A percentile compares a stretch with the other conserved stretches of the same genome.
These are phyloP conservation scores for Globisporangium splendens DNA, from an alignment of 352 stramenopile genomes.

Conservation along the genomic window DNA sequence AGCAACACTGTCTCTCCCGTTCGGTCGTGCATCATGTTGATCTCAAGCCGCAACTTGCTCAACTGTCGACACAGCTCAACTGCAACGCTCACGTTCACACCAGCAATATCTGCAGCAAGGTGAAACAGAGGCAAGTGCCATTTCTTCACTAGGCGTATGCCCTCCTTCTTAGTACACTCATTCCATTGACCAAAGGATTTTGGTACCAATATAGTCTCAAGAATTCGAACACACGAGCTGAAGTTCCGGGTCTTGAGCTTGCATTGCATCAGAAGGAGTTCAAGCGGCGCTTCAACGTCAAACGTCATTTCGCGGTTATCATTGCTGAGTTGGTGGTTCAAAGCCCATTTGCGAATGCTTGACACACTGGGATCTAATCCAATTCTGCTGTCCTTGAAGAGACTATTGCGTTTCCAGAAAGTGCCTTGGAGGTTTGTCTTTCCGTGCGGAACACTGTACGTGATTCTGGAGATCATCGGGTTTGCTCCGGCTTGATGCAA, in stretches of 20 bases:
- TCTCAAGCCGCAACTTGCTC: slow-evolving; percentile 34
- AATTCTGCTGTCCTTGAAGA: slow-evolving; percentile 3
- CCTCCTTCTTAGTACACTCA: not conserved
- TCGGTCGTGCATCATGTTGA: slow-evolving; percentile 37
- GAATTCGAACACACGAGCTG: slow-evolving; percentile 15
- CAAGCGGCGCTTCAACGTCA: slow-evolving; percentile 22
- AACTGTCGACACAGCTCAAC: slow-evolving; percentile 49
- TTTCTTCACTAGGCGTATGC: slow-evolving; percentile 21
- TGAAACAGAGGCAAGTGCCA: slow-evolving; percentile 34
- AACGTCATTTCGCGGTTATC: slow-evolving; percentile 6
- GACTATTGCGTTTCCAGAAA: slow-evolving; percentile 24
- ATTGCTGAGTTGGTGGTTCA: not conserved
- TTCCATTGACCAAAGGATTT: not conserved
- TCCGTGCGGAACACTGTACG: slow-evolving; percentile 16
- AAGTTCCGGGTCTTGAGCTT: slow-evolving; percentile 6
- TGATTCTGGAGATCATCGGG: slow-evolving; percentile 21
- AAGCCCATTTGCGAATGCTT: slow-evolving; percentile 5
- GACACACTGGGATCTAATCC: slow-evolving; percentile 3
- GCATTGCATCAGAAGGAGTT: slow-evolving; percentile 23
- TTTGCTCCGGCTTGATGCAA: slow-evolving; percentile 29
- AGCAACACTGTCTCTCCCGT: slow-evolving; percentile 46
- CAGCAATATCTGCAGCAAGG: slow-evolving; percentile 37
- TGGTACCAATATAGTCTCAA: slow-evolving; percentile 3
- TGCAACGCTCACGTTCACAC: slow-evolving; percentile 41
- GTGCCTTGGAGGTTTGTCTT: slow-evolving; percentile 23